Percentiles rank a stretch among this genome's conserved stretches.
Conservation (phyloP, 257 asterid genomes). For the Asclepias syriaca region DNA sequence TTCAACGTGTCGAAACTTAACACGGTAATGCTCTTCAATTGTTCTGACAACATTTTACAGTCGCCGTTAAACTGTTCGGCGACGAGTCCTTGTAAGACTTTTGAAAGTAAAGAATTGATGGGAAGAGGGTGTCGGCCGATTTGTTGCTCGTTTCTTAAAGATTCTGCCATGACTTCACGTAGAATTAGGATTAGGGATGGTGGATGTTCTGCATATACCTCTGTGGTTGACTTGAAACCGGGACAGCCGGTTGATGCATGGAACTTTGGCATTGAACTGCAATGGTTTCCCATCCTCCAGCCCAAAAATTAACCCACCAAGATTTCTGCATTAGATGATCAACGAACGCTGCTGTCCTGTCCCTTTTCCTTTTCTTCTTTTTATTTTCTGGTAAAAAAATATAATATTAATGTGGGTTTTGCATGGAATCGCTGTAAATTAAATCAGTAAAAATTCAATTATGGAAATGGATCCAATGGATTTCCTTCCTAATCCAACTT, state of each 20-base stretch:
- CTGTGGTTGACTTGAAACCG: conserved; percentile 22
- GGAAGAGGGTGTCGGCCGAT: conserved; percentile 27
- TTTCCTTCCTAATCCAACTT: no score
- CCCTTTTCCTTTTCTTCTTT: no score
- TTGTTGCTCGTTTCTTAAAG: conserved; percentile 37
- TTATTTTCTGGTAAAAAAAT: no score
- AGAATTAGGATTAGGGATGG: conserved; percentile 28
- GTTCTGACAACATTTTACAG: conserved; percentile 22
- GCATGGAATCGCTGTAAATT: no score
- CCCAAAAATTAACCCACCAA: not conserved
- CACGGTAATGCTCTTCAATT: conserved; percentile 35
- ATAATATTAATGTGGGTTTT: no score
- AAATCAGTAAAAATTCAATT: no score
- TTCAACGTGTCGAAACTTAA: conserved; percentile 37
- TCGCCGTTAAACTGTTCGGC: conserved; percentile 40
- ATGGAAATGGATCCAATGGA: no score
- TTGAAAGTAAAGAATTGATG: conserved; percentile 12
- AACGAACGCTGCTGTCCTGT: no score
- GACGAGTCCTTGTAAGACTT: conserved; percentile 31
- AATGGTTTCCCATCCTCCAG: conserved; percentile 28
- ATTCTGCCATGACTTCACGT: conserved; percentile 36
- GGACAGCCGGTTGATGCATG: conserved; percentile 24
- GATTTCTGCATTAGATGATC: not conserved
- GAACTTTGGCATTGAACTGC: conserved; percentile 40
- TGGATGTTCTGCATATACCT: conserved; percentile 42